phyloP scores from a whole-genome alignment of 1,284 basidiomycete species.

The Rhodotorula sp. region DNA sequence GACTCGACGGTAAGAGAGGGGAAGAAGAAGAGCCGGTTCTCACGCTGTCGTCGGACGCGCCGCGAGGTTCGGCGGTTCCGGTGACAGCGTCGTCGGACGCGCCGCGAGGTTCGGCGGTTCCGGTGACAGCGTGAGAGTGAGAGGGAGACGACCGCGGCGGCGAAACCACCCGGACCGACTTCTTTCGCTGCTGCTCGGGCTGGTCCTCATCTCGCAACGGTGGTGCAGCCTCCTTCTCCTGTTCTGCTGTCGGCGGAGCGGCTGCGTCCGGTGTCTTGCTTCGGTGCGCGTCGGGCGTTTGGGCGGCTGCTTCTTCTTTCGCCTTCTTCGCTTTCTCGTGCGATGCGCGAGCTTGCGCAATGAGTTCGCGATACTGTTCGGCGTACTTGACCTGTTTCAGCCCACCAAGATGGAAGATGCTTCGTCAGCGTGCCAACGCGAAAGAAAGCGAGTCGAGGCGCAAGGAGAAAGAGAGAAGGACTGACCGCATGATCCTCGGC shows the following conservation, averaged over 20 bases:
- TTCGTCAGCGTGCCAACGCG: too few relatives aligned
- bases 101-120: too few relatives aligned
- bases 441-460: too few relatives aligned
- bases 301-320: neutral
- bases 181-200: neutral
- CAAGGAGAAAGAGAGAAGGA: neutral
- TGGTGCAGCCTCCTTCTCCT: too few relatives aligned
- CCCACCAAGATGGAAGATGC: too few relatives aligned
- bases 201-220: neutral
- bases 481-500: constrained; percentile 2
- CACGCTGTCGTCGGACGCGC: too few relatives aligned
- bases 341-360: constrained; percentile 9
- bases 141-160: neutral
- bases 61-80: too few relatives aligned
- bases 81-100: too few relatives aligned
- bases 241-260: neutral
- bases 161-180: constrained; percentile 11
- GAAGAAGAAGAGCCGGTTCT: neutral
- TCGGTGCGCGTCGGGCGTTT: too few relatives aligned
- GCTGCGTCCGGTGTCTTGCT: too few relatives aligned
- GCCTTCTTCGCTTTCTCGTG: neutral
- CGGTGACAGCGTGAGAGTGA: too few relatives aligned
- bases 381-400: neutral
- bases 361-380: constrained; percentile 11
- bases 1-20: neutral